phyloP scores from a whole-genome alignment of 371 early-diverging fungal species.

The Chytridium lagenaria region DNA sequence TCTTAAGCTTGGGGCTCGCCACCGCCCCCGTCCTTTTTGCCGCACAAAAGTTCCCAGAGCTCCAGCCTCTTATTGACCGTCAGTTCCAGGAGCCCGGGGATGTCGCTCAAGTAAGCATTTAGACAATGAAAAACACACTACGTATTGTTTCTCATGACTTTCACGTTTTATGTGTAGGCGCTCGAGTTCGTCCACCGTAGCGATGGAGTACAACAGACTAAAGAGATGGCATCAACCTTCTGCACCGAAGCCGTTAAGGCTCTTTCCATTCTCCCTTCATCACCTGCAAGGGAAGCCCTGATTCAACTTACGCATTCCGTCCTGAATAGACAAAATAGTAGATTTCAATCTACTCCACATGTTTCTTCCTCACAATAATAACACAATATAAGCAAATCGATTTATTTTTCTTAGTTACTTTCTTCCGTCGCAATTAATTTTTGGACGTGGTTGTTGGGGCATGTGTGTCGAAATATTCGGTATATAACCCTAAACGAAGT shows the following conservation, averaged over 20 bases:
- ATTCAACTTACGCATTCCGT: constrained; percentile 54
- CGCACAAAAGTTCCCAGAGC: constrained; percentile 84
- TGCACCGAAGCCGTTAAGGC: constrained; percentile 49
- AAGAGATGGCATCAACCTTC: constrained; percentile 48
- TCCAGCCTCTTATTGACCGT: constrained; percentile 84
- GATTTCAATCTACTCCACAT: not conserved
- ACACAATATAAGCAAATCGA: no score
- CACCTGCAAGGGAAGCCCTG: constrained; percentile 49
- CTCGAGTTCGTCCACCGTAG: constrained; percentile 43
- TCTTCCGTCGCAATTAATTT: no score
- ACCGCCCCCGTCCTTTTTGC: constrained; percentile 95
- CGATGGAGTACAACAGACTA: constrained; percentile 48
- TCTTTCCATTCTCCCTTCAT: constrained; percentile 41
- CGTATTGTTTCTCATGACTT: not conserved
- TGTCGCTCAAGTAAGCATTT: constrained; percentile 43
- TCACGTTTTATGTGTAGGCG: constrained; percentile 42
- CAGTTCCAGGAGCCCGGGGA: constrained; percentile 67
- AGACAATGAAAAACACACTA: no score
- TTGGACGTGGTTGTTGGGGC: not conserved
- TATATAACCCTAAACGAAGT: not conserved
- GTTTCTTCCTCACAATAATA: no score
- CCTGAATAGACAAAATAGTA: constrained; percentile 50
- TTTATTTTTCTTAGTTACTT: no score
- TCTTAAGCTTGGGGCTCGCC: constrained; percentile 81
- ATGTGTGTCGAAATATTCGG: not conserved